Conservation (phyloP, 2,329 filamentous ascomycete genomes). For the Fusarium praegraminearum region DNA sequence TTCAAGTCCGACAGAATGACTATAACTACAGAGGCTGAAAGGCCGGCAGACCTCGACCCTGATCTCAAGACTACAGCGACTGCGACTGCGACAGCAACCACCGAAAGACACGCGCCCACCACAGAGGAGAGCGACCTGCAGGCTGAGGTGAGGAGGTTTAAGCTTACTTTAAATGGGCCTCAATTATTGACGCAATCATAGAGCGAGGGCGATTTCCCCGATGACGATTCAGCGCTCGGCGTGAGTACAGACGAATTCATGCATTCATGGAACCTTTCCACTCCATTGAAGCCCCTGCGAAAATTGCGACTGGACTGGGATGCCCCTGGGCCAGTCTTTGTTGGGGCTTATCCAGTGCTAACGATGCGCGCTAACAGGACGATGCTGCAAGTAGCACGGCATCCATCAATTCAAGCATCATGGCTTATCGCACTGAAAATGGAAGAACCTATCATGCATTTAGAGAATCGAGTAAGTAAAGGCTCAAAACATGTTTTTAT, state of each 20-base stretch:
- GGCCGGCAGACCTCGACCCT: background rate
- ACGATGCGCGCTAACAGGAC: constrained; percentile 32
- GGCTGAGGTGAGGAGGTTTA: constrained; percentile 30
- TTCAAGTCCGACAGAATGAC: constrained; percentile 3
- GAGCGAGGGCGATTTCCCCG: constrained; percentile 18
- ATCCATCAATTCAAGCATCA: constrained; percentile 54
- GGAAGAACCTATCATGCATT: constrained; percentile 55
- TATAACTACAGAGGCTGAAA: background rate
- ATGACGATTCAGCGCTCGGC: constrained; percentile 44
- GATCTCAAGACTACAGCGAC: background rate
- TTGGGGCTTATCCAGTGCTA: background rate
- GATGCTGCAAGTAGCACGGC: constrained; percentile 48
- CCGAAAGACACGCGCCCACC: constrained; percentile 3
- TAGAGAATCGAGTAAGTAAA: constrained; percentile 45
- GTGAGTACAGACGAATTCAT: constrained; percentile 16
- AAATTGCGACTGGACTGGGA: background rate
- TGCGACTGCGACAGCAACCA: background rate
- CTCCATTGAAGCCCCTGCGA: background rate
- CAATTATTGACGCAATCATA: background rate
- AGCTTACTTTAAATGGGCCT: too few species aligned
- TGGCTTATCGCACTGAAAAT: constrained; percentile 54
- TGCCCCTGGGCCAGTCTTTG: background rate
- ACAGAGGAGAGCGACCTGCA: constrained; percentile 22
- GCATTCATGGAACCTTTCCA: background rate
- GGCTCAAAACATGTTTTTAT: fast-evolving